These are phyloP conservation scores for Linum usitatissimum DNA, from an alignment of 345 rosid genomes.

Conservation along the genomic window DNA sequence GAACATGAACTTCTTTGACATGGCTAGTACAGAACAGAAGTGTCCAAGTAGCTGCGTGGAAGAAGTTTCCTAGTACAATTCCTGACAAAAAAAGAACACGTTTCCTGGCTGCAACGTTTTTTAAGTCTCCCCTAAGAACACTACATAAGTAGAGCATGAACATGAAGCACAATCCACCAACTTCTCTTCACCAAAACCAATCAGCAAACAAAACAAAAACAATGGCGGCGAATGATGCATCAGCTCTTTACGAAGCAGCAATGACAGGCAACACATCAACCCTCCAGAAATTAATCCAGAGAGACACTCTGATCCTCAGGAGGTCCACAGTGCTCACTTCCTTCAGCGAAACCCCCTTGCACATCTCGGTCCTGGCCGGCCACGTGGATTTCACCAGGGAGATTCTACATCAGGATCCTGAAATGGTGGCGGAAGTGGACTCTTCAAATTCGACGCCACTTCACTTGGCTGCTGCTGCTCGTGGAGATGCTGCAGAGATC, in stretches of 20 bases:
- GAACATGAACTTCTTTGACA: no score
- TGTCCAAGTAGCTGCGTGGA: no score
- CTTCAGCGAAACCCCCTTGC: not conserved
- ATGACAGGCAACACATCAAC: not conserved
- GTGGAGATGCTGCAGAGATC: not conserved
- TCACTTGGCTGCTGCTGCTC: not conserved
- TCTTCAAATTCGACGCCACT: not conserved
- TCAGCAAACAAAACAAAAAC: not conserved
- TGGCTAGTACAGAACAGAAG: no score
- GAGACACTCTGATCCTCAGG: not conserved
- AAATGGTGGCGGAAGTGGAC: not conserved
- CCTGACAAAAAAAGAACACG: no score
- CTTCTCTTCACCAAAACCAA: no score
- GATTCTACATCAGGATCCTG: not conserved
- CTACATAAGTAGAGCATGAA: no score
- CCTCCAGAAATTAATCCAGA: not conserved
- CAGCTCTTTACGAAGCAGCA: not conserved
- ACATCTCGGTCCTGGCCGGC: not conserved
- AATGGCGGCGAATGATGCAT: not conserved
- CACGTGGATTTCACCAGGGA: not conserved
- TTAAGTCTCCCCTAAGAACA: no score
- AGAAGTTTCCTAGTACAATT: no score
- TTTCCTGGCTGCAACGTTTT: no score
- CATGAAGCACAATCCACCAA: no score
- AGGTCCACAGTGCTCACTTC: not conserved